Base-by-base conservation (phyloP, 1,284 basidiomycete genomes). In the Lignosus rhinocerotis region DNA sequence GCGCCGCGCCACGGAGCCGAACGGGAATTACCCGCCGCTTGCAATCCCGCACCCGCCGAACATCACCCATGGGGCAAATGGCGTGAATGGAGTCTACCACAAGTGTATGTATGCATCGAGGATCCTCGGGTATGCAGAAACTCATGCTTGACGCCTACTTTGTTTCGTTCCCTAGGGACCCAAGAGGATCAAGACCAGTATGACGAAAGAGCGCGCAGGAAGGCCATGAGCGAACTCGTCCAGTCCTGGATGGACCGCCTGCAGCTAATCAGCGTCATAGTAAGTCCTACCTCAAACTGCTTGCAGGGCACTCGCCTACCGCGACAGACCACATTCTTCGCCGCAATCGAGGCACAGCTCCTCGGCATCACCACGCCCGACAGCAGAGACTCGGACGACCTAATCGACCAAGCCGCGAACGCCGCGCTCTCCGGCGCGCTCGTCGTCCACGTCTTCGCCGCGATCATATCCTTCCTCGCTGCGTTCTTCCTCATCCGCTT, bases 201-300 rank as follows among this genome's bases (percentile, higher is more conserved):
- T 39, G 82, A 84, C 51, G 78, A 80, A 11, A 70, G 76, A 53
- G 76, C 73, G 12, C 74, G 76, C 36, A 72, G 73, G 61, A 73
- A 76, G 51, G 81, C 81, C 3, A 71, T 80, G 70, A 76, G 70
- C 60, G 78, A 81, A 43, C 75, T 85, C 0, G 76, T 83, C 14
- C 77, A 80, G 65, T 80, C 82, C 3, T 86, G 84, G 84, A 80
- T 83, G 75, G 84, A 85, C 58, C 72, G 83, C 21, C 71, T 85
- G 56, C 83, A 84, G 69, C 69, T 85, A 10, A 84, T 86, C 66
- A 81, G 77, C 54, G 77, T 86, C 33, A 83, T 85, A 48, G 83
- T 85, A 44, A 66, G 81, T 73, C 17, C 30, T 8, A 33, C 6
- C 1, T 10, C 49, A 11, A 10, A 11, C 16, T 38, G 39, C 9